A percentile compares a stretch with the other conserved stretches of the same genome.
Conservation (phyloP, 345 rosid species). For the Carallia brachiata region DNA sequence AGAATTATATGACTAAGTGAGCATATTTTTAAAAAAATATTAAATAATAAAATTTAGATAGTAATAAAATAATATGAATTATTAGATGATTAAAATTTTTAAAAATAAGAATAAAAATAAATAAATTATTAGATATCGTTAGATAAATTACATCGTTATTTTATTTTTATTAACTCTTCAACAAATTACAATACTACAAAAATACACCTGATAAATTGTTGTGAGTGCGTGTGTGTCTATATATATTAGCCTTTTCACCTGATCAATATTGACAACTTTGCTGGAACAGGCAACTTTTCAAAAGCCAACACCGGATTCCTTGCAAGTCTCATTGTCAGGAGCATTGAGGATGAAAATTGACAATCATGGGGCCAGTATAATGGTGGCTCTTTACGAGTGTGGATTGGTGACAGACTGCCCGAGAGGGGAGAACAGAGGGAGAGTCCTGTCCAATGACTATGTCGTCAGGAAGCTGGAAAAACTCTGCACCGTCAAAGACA, state of each 20-base stretch:
- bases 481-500: constrained; percentile 62
- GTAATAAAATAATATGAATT: too few relatives aligned
- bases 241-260: background rate
- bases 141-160: too few relatives aligned
- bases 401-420: constrained; percentile 68
- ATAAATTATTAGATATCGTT: too few relatives aligned
- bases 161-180: too few relatives aligned
- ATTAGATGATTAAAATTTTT: too few relatives aligned
- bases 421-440: constrained; percentile 75
- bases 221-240: background rate
- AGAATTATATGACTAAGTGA: too few relatives aligned
- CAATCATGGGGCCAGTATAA: constrained; percentile 49
- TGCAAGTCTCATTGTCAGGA: constrained; percentile 61
- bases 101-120: too few relatives aligned
- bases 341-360: constrained; percentile 56
- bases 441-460: constrained; percentile 64
- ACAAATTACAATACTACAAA: too few relatives aligned
- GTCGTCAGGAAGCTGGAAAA: constrained; percentile 78
- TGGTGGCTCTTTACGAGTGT: constrained; percentile 77
- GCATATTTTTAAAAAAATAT: too few relatives aligned
- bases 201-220: background rate
- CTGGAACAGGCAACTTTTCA: constrained; percentile 57
- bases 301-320: constrained; percentile 54
- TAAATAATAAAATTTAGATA: too few relatives aligned
- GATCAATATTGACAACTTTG: background rate